Conservation (phyloP, 192 early-diverging fungal species). For the Backusella parvicylindrica region DNA sequence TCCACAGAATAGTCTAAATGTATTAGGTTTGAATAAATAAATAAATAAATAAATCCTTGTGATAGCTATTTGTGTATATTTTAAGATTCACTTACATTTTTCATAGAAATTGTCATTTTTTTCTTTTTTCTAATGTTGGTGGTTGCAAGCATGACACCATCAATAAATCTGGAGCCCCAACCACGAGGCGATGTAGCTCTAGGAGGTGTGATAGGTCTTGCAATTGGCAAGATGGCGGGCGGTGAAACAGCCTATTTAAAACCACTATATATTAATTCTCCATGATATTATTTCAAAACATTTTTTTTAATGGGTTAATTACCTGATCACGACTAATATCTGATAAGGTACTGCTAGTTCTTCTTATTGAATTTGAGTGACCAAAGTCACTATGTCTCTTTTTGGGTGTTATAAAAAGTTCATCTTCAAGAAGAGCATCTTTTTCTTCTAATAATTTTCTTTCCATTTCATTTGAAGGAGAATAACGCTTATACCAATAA, state of each 20-base stretch:
- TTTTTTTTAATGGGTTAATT: neutral
- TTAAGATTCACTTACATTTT: slow-evolving; percentile 42
- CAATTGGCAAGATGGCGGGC: neutral
- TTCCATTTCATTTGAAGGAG: neutral
- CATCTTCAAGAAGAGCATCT: neutral
- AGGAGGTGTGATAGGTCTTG: neutral
- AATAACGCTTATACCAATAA: slow-evolving; percentile 13
- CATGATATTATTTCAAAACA: neutral
- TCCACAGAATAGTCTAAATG: slow-evolving; percentile 71
- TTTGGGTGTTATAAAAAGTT: neutral
- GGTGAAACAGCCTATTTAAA: slow-evolving; percentile 2
- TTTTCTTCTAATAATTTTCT: neutral
- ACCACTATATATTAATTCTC: neutral
- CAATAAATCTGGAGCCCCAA: slow-evolving; percentile 1
- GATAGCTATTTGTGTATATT: neutral
- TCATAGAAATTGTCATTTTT: slow-evolving; percentile 57
- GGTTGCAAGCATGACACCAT: slow-evolving; percentile 9
- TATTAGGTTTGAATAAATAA: neutral
- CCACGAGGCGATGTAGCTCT: neutral
- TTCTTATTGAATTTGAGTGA: neutral
- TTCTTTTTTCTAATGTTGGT: slow-evolving; percentile 39
- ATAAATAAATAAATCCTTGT: neutral
- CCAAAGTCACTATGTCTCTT: neutral
- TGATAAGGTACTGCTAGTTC: neutral
- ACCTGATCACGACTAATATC: neutral